phyloP scores from a whole-genome alignment of 192 early-diverging fungal genomes.

The Geosiphon pyriformis region DNA sequence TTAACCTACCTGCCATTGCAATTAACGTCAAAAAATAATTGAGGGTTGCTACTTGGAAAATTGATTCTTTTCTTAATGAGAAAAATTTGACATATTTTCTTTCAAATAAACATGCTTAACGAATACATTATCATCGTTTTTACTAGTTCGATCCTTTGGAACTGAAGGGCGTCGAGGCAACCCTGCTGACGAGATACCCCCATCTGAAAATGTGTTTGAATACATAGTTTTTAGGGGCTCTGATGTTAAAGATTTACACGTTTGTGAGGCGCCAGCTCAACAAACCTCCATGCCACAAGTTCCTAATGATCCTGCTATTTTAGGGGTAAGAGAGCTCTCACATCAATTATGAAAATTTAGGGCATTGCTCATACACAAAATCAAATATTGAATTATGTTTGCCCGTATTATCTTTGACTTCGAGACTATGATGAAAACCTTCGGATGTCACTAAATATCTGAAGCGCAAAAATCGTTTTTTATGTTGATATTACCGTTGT shows the following conservation, averaged over 20 bases:
- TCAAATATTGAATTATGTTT: no score
- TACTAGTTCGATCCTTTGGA: slow-evolving; percentile 82
- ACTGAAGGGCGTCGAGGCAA: slow-evolving; percentile 86
- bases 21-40: no score
- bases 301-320: slow-evolving; percentile 83
- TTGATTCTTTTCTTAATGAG: no score
- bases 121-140: no score
- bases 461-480: slow-evolving; percentile 1
- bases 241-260: slow-evolving; percentile 84
- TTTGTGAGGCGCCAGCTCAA: slow-evolving; percentile 54
- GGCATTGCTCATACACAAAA: no score
- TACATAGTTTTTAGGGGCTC: slow-evolving; percentile 91
- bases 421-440: slow-evolving; percentile 36
- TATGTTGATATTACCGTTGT: slow-evolving; percentile 17
- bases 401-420: background rate
- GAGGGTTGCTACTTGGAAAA: no score
- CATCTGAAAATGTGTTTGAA: slow-evolving; percentile 79
- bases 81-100: no score
- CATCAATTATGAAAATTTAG: no score
- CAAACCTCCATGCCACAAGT: slow-evolving; percentile 50
- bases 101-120: no score
- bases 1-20: no score
- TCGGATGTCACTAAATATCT: slow-evolving; percentile 23
- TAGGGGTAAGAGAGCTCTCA: slow-evolving; percentile 41
- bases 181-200: slow-evolving; percentile 79